Evolutionary conservation across 2,329 filamentous ascomycete genomes (phyloP).

Genomic region (Penicillium sp.): DNA sequence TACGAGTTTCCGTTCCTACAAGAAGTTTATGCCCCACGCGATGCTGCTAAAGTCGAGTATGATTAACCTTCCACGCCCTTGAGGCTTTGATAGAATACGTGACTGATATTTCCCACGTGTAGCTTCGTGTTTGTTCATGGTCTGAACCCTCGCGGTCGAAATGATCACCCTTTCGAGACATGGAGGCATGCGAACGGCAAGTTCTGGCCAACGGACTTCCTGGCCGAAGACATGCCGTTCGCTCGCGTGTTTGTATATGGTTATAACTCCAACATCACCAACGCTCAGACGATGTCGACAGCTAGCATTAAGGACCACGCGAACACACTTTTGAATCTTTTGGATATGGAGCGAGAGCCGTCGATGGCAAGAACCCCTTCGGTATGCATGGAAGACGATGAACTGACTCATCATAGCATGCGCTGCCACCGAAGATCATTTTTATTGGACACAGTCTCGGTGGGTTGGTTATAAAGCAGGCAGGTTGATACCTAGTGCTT

Average conservation of each 20-base stretch:
- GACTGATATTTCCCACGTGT: not conserved
- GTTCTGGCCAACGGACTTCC: conserved; percentile 22
- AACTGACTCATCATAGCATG: conserved; percentile 5
- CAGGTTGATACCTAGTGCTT: not conserved
- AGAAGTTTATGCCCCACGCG: conserved; percentile 27
- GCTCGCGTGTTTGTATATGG: conserved; percentile 34
- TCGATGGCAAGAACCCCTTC: conserved; percentile 20
- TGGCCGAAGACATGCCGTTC: conserved; percentile 29
- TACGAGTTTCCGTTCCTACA: conserved; percentile 34
- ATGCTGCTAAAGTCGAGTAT: conserved; percentile 31
- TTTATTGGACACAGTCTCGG: conserved; percentile 36
- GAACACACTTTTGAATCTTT: conserved; percentile 33
- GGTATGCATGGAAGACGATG: not conserved
- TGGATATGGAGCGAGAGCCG: conserved; percentile 32
- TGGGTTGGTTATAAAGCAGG: conserved; percentile 34
- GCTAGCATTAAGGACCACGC: conserved; percentile 37
- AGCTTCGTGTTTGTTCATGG: conserved; percentile 36
- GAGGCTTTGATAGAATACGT: too few species aligned
- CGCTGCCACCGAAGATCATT: conserved; percentile 29
- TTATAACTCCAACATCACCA: conserved; percentile 34
- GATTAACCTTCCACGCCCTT: not conserved
- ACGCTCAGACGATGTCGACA: conserved; percentile 34
- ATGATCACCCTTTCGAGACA: conserved; percentile 34
- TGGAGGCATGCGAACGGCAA: conserved; percentile 31
- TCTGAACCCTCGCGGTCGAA: conserved; percentile 31